Percentiles rank a stretch among this genome's conserved stretches.
Conservation (phyloP, 192 early-diverging fungal species). For the Linnemannia exigua region DNA sequence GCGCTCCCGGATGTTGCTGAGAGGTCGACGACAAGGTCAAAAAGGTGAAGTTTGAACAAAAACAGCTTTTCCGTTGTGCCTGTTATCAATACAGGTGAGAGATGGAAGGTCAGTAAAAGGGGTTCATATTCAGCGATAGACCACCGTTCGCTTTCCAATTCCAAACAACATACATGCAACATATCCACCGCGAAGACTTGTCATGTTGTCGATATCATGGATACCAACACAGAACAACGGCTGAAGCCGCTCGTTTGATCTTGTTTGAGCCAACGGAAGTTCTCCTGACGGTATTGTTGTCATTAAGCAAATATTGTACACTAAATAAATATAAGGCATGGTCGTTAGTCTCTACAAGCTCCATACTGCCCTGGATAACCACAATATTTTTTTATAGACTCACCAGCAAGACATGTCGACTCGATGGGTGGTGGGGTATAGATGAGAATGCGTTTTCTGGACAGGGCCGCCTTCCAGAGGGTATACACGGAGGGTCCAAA, state of each 20-base stretch:
- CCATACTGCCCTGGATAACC: too few species aligned
- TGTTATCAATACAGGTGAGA: slow-evolving; percentile 10
- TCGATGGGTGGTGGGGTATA: slow-evolving; percentile 63
- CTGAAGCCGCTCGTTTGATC: slow-evolving; percentile 28
- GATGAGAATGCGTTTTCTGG: slow-evolving; percentile 66
- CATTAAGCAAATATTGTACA: slow-evolving; percentile 64
- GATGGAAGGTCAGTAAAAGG: neutral
- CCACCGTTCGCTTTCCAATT: neutral
- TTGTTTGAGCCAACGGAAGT: slow-evolving; percentile 7
- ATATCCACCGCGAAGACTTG: slow-evolving; percentile 51
- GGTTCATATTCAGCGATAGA: neutral
- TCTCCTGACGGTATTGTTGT: slow-evolving; percentile 52
- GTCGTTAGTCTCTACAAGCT: neutral
- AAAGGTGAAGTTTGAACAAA: slow-evolving; percentile 60
- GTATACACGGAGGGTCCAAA: slow-evolving; percentile 67
- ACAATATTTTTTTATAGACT: too few species aligned
- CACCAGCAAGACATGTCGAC: slow-evolving; percentile 62
- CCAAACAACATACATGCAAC: slow-evolving; percentile 62
- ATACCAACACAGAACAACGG: slow-evolving; percentile 64
- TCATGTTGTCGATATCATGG: slow-evolving; percentile 61
- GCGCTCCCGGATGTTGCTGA: slow-evolving; percentile 12
- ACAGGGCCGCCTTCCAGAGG: slow-evolving; percentile 67
- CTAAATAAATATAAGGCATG: slow-evolving; percentile 22
- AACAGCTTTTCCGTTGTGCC: slow-evolving; percentile 68
- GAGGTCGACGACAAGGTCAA: slow-evolving; percentile 62